Percentiles rank a stretch among this genome's conserved stretches.
Evolutionary conservation across 208 protist species (phyloP).

Genomic region (Trypanosoma boissoni): DNA sequence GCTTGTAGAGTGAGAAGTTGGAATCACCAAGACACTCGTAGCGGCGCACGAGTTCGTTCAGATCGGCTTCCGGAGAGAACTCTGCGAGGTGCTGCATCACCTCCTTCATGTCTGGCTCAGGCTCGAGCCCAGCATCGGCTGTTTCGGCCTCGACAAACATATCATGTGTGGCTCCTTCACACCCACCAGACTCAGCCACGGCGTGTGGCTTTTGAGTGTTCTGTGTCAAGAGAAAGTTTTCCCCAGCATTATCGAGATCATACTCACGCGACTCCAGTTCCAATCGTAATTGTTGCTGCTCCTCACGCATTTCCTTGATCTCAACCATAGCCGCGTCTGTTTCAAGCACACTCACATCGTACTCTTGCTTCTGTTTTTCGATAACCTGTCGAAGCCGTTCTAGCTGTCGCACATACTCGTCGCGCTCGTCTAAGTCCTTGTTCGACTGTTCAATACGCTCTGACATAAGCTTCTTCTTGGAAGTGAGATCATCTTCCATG

Average conservation of each 20-base stretch:
- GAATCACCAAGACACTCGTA: constrained; percentile 91
- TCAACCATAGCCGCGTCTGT: constrained; percentile 84
- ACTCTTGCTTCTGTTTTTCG: constrained; percentile 78
- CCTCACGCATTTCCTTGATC: constrained; percentile 86
- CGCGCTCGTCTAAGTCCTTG: constrained; percentile 94
- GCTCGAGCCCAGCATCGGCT: not conserved
- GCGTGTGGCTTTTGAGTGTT: too few relatives aligned
- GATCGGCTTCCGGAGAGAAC: constrained; percentile 74
- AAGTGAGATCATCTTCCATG: constrained; percentile 92
- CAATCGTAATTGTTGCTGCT: constrained; percentile 78
- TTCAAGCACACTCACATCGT: constrained; percentile 65
- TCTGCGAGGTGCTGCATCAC: constrained; percentile 82
- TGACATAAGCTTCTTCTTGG: constrained; percentile 93
- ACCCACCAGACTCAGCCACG: too few relatives aligned
- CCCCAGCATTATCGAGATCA: constrained; percentile 57
- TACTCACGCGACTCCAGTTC: constrained; percentile 84
- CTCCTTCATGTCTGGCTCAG: constrained; percentile 53
- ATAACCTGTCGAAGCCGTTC: constrained; percentile 73
- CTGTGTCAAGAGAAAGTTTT: constrained; percentile 22
- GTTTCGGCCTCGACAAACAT: not conserved
- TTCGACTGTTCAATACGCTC: constrained; percentile 95
- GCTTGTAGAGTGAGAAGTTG: constrained; percentile 97
- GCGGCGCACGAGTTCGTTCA: constrained; percentile 76
- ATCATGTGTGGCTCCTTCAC: too few relatives aligned
- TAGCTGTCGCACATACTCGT: constrained; percentile 83